Evolutionary conservation across 805 yeast species (phyloP), one percentile per base, ranked within the genome.

Genomic region (Torulaspora gathmanii): DNA sequence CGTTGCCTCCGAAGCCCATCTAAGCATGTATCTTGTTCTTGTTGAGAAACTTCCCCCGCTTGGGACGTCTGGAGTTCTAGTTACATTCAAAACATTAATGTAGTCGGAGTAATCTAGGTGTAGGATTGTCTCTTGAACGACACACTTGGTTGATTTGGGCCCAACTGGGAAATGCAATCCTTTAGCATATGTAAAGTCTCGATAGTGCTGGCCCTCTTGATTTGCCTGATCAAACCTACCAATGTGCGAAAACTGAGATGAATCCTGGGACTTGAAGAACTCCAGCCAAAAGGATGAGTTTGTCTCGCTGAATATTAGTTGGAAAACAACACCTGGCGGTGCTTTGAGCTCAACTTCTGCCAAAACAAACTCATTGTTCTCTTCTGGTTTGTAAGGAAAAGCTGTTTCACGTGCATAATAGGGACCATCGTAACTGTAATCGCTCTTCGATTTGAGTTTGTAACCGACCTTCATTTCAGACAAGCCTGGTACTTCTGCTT

Each of bases 21-120:
- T 73, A 44, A 88, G 66, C 36, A 81, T 70, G 56, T 80, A 85
- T 49, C 85, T 72, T 0, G 96, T 86, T 50, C 79, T 74, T 1
- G 89, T 89, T 26, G 76, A 72, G 63, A 93, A 93, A 0, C 86
- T 75, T 34, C 75, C 75, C 4, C 99, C 99, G 56, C 90, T 84
- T 0, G 99, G 99, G 12, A 93, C 98, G 59, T 88, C 93, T 0
- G 99, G 99, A 0, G 99, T 90, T 33, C 69, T 70, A 0, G 91
- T 79, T 1, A 77, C 70, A 33, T 82, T 79, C 2, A 80, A 67
- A 1, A 88, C 79, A 47, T 79, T 74, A 27, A 87, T 76, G 52
- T 74, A 74, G 13, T 72, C 70, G 4, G 71, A 64, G 12, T 73
- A 64, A 51, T 81, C 79, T 41, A 59, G 63, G 37, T 73, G 66